Base-by-base conservation (phyloP, 2,329 filamentous ascomycete species). In the Venturia oleaginea region DNA sequence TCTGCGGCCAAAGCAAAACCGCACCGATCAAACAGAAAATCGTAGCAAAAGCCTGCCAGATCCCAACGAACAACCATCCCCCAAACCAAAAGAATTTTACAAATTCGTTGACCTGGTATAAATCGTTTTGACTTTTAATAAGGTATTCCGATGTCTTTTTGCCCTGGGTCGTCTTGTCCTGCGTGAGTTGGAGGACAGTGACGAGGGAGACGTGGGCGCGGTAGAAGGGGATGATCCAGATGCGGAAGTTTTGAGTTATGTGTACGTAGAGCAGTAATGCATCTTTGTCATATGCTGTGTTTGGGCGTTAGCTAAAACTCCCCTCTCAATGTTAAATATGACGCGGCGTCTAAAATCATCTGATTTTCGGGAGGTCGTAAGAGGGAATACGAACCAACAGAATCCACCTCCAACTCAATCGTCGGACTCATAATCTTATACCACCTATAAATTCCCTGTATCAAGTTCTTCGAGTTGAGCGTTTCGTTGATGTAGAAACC, bases 151-250 rank as follows among this genome's bases (percentile, higher is more conserved):
- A 75, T 43, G 70, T 67, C 6, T 61, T 61, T n/a, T 67, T 66
- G 61, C n/a, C n/a, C n/a, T n/a, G n/a, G n/a, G n/a, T n/a, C n/a
- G n/a, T n/a, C n/a, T n/a, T n/a, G n/a, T 79, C 75, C 19, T 80
- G 80, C 1, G 79, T 79, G 19, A 93, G 83, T 46, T 83, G 77
- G 4, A 93, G 77, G 34, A 91, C 85, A 0, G 86, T 86, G 19
- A 88, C 86, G 13, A 93, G 83, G 7, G 80, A 79, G 17, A 90
- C 88, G 0, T 83, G 81, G 3, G 88, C 83, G 48, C 82, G 80
- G 77, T 92, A 88, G 71, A 92, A 86, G 3, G 91, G 91, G 22
- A 95, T 74, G 68, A 90, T 80, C 85, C 89, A 93, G 69, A 94
- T 79, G 37, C 85, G 82, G 76, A 96, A 94, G 62, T 86, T 80